Evolutionary conservation across 2,329 filamentous ascomycete species (phyloP).

Genomic region (Sporothrix variecibatus): DNA sequence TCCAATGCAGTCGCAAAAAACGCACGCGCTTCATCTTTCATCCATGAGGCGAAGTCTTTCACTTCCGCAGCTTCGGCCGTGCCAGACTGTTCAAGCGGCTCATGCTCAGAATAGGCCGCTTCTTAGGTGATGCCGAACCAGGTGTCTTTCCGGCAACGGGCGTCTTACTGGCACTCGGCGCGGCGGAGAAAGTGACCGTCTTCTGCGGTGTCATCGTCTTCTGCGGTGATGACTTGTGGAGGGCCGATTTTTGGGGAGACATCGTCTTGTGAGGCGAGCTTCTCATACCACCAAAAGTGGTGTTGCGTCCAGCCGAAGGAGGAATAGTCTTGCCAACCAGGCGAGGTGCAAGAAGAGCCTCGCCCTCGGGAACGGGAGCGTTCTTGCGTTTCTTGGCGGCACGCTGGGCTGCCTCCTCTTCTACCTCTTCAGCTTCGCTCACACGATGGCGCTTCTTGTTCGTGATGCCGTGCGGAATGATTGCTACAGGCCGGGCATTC

Average conservation of each 20-base stretch:
- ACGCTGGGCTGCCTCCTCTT: slow-evolving; percentile 50
- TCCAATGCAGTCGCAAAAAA: slow-evolving; percentile 10
- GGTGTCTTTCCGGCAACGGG: slow-evolving; percentile 34
- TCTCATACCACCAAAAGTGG: slow-evolving; percentile 8
- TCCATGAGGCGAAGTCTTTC: background rate
- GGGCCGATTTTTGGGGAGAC: slow-evolving; percentile 37
- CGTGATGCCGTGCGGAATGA: slow-evolving; percentile 61
- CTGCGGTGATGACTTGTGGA: background rate
- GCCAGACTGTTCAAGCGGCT: slow-evolving; percentile 64
- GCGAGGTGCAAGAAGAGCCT: slow-evolving; percentile 55
- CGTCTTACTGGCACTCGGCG: background rate
- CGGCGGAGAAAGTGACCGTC: background rate
- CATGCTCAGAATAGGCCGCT: slow-evolving; percentile 54
- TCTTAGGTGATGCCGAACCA: slow-evolving; percentile 54
- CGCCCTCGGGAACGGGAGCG: slow-evolving; percentile 51
- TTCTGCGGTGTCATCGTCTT: background rate
- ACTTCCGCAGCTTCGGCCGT: slow-evolving; percentile 57
- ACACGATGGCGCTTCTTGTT: slow-evolving; percentile 68
- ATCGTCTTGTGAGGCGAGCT: slow-evolving; percentile 27
- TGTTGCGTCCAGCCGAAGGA: background rate
- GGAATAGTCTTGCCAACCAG: slow-evolving; percentile 37
- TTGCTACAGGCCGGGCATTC: slow-evolving; percentile 49
- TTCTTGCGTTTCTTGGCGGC: slow-evolving; percentile 62
- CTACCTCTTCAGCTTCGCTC: slow-evolving; percentile 56
- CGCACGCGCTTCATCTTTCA: background rate